phyloP scores from a whole-genome alignment of 768 basidiomycete species.

The Rhodotorula taiwanensis region DNA sequence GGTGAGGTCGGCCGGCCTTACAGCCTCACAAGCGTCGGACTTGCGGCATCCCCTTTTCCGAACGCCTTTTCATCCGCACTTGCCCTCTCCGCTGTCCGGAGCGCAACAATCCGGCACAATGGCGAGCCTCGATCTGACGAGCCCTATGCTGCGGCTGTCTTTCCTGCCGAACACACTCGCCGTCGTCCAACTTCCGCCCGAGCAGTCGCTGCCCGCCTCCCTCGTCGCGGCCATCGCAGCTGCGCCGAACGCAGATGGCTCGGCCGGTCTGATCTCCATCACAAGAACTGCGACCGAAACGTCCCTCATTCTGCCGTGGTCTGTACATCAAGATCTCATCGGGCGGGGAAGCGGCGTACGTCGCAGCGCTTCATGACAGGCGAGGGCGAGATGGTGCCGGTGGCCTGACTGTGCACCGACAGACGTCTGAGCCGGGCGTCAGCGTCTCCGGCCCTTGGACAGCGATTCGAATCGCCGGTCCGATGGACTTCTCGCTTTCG shows the following conservation, averaged over 20 bases:
- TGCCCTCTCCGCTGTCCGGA: no score
- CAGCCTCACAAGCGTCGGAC: no score
- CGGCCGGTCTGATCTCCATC: constrained; percentile 15
- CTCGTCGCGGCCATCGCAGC: not conserved
- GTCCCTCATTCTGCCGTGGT: constrained; percentile 14
- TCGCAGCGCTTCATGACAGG: no score
- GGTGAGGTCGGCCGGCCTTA: no score
- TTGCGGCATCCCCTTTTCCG: not conserved
- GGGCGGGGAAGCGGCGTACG: no score
- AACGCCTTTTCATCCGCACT: no score
- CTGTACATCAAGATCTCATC: not conserved
- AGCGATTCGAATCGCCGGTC: constrained; percentile 13
- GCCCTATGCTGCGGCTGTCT: constrained; percentile 21
- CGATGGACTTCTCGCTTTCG: constrained; percentile 22
- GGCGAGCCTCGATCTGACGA: constrained; percentile 15
- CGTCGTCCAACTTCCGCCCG: constrained; percentile 12
- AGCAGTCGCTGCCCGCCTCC: not conserved
- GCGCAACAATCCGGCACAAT: not conserved
- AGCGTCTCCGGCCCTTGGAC: constrained; percentile 7
- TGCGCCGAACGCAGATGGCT: not conserved
- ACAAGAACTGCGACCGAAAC: constrained; percentile 19
- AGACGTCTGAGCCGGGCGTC: not conserved
- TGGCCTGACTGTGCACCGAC: not conserved
- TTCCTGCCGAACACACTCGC: constrained; percentile 11
- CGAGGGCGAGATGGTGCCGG: no score